Evolutionary conservation across 176 grass and related monocot species (phyloP), one percentile per base, ranked within the genome.

Genomic region (Tillandsia leiboldiana): DNA sequence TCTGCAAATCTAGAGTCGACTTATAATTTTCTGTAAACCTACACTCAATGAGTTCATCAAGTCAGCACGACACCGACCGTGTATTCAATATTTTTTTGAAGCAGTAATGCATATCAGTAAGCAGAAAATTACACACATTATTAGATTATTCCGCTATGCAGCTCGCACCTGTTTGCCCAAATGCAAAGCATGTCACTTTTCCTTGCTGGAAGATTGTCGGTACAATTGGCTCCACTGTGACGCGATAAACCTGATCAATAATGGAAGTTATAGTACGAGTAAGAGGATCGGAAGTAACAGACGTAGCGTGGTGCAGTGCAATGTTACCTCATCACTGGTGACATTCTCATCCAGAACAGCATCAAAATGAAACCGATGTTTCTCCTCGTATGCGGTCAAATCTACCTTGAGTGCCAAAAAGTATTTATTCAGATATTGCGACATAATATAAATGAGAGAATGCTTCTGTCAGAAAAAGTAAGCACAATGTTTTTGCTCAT

Each of bases 331-430:
- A 79, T 91, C 88, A 87, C 82, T 84, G 58, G 84, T 84, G 58
- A 82, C 81, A 70, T 79, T 71, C 81, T 87, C 88, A 26, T 87
- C 77, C 53, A 87, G 61, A 14, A 91, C 84, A 68, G 88, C 78
- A 76, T 91, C 88, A 80, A 91, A 91, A 67, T 66, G 69, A 69
- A 91, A 91, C 42, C 87, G 75, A 65, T 91, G 88, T 27, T 84
- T 91, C 74, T 91, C 88, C 79, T 82, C 82, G 68, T 91, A 91
- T 65, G 88, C 75, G 70, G 88, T 91, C 81, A 91, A 84, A 78
- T 91, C 84, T 73, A 91, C 88, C 88, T 91, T 81, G 33, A 1
- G 33, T 33, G 75, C 87, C 26, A 26, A 53, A 53, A 81, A 57
- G 70, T 22, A 70, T 72, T 24, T 62, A 72, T 51, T 79, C 50